Evolutionary conservation across 805 yeast genomes (phyloP).

Genomic region (Kluyveromyces starmeri): DNA sequence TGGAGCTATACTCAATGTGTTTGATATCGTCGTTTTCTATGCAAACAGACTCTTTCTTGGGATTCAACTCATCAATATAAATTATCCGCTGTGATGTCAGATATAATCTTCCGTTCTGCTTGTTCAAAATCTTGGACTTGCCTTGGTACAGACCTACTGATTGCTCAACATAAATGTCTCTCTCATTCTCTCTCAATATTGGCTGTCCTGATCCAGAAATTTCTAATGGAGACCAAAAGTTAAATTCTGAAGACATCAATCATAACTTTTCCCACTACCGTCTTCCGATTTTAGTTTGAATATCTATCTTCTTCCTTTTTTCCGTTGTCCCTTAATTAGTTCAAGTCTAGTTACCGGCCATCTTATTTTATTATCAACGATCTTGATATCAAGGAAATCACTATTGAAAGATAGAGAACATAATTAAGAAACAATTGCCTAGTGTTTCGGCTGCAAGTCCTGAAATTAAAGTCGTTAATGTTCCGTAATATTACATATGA

Average conservation of each 20-base stretch:
- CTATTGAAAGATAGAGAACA: too few species aligned
- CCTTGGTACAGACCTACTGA: conserved; percentile 76
- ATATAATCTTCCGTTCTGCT: conserved; percentile 72
- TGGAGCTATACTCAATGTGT: conserved; percentile 34
- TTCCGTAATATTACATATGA: too few species aligned
- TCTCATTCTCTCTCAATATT: conserved; percentile 36
- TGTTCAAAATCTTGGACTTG: conserved; percentile 47
- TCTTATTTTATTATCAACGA: too few species aligned
- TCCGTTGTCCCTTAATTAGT: too few species aligned
- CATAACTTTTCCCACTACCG: too few species aligned
- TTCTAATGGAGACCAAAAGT: conserved; percentile 32
- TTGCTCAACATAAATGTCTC: conserved; percentile 43
- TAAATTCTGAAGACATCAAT: conserved; percentile 9
- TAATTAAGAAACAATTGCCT: too few species aligned
- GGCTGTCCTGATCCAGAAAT: conserved; percentile 34
- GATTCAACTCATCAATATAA: conserved; percentile 49
- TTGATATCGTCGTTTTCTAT: conserved; percentile 37
- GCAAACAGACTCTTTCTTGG: conserved; percentile 37
- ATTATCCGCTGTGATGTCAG: conserved; percentile 66
- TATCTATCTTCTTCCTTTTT: too few species aligned
- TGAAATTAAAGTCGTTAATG: too few species aligned
- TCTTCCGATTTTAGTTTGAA: too few species aligned
- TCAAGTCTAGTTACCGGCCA: too few species aligned
- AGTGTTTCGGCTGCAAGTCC: too few species aligned
- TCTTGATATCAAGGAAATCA: too few species aligned